phyloP scores from a whole-genome alignment of 202 grass and related monocot genomes.

The Saccharum hybrid region DNA sequence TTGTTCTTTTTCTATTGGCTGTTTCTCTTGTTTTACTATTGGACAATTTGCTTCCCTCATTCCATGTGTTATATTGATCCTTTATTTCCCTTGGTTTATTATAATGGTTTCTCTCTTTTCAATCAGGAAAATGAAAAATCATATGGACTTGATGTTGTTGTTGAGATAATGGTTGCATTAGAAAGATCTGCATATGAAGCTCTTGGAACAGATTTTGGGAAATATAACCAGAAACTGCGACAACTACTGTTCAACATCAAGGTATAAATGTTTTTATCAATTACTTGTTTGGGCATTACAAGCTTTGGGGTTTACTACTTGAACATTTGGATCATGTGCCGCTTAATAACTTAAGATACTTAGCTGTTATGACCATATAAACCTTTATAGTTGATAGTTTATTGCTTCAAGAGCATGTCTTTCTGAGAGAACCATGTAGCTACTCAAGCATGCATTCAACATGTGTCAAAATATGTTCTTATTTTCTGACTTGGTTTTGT shows the following conservation, averaged over 20 bases:
- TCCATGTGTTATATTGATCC: constrained; percentile 7
- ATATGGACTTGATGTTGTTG: constrained; percentile 67
- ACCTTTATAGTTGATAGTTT: constrained; percentile 12
- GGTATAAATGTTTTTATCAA: constrained; percentile 49
- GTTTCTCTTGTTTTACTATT: constrained; percentile 17
- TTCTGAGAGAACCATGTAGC: constrained; percentile 23
- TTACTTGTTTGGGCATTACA: constrained; percentile 24
- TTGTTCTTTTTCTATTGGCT: constrained; percentile 28
- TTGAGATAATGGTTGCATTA: constrained; percentile 73
- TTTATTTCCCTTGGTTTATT: constrained; percentile 24
- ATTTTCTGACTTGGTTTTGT: constrained; percentile 16
- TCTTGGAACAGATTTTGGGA: constrained; percentile 66
- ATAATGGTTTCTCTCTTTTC: constrained; percentile 36
- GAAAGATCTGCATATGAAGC: constrained; percentile 75
- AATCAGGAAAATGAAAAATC: constrained; percentile 64
- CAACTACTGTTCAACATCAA: constrained; percentile 93
- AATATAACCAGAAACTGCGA: constrained; percentile 99
- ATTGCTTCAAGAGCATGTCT: constrained; percentile 15
- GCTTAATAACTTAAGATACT: constrained; percentile 27
- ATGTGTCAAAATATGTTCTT: constrained; percentile 15
- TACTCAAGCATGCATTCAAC: constrained; percentile 4
- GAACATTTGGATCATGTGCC: constrained; percentile 23
- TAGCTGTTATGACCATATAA: constrained; percentile 5
- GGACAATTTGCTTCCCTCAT: constrained; percentile 20
- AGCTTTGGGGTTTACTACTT: constrained; percentile 16